These are phyloP conservation scores for Cyberlindnera petersonii DNA, from an alignment of 805 yeast species.

Conservation along the genomic window DNA sequence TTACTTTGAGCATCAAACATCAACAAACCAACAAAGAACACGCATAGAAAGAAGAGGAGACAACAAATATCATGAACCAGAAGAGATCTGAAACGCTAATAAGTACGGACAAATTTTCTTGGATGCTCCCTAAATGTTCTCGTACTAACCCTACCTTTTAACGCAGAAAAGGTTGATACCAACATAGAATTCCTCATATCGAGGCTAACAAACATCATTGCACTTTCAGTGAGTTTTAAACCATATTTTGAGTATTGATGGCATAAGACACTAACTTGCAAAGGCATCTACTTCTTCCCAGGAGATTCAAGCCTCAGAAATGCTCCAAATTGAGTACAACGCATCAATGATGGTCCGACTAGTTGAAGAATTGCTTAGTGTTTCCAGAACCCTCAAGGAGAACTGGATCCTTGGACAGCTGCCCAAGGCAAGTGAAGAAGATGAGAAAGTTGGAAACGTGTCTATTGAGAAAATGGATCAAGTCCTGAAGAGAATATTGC, in stretches of 20 bases:
- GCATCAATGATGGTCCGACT: constrained; percentile 47
- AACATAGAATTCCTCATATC: constrained; percentile 48
- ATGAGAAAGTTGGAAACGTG: constrained; percentile 6
- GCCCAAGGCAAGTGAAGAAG: constrained; percentile 29
- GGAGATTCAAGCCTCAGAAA: constrained; percentile 45
- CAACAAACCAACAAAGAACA: not conserved
- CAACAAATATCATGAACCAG: too few relatives aligned
- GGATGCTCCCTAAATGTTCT: constrained; percentile 15
- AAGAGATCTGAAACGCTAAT: constrained; percentile 39
- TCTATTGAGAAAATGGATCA: constrained; percentile 10
- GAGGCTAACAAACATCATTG: constrained; percentile 51
- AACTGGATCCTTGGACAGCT: constrained; percentile 56
- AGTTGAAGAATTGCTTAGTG: constrained; percentile 47
- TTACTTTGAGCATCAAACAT: not conserved
- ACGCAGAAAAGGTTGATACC: constrained; percentile 44
- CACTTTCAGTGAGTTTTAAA: constrained; percentile 37
- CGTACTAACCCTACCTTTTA: not conserved
- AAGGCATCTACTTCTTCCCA: constrained; percentile 30
- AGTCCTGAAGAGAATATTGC: constrained; percentile 11
- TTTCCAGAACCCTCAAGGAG: constrained; percentile 48
- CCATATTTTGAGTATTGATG: too few relatives aligned
- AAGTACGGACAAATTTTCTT: too few relatives aligned
- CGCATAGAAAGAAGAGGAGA: constrained; percentile 1
- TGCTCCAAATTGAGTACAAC: constrained; percentile 51
- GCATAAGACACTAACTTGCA: not conserved